Conservation (phyloP, 192 early-diverging fungal species). For the Neocallimastix lanati region DNA sequence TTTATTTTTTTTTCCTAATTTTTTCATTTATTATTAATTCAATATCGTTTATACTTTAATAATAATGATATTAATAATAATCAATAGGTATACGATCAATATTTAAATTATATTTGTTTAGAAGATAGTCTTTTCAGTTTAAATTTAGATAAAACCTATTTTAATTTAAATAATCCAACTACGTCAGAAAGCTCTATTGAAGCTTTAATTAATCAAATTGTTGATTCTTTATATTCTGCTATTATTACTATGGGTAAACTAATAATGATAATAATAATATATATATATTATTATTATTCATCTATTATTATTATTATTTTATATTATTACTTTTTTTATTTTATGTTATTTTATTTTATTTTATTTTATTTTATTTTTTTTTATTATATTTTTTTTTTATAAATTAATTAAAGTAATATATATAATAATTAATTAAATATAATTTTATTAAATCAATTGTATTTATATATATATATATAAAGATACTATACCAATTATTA, state of each 20-base stretch:
- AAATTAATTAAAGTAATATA: too few species aligned
- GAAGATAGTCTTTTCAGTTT: conserved; percentile 87
- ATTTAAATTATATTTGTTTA: conserved; percentile 81
- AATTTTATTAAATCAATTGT: too few species aligned
- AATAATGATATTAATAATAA: background rate
- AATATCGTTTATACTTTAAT: too few species aligned
- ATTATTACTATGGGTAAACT: conserved; percentile 62
- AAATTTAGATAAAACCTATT: conserved; percentile 61
- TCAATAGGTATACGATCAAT: conserved; percentile 80
- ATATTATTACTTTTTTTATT: too few species aligned
- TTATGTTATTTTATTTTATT: too few species aligned
- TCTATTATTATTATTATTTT: background rate
- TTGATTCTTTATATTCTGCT: conserved; percentile 69
- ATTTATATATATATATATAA: too few species aligned
- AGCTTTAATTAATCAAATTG: conserved; percentile 57
- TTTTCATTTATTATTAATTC: background rate
- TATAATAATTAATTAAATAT: too few species aligned
- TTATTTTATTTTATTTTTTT: too few species aligned
- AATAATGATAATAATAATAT: too few species aligned
- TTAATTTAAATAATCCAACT: conserved; percentile 62
- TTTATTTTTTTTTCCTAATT: background rate
- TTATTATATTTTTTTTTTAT: too few species aligned
- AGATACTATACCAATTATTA: conserved; percentile 76
- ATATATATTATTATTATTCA: background rate
- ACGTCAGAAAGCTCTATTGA: conserved; percentile 69